Evolutionary conservation across 208 protist genomes (phyloP), one percentile per base, ranked within the genome.

Genomic region (Leishmania lainsoni): DNA sequence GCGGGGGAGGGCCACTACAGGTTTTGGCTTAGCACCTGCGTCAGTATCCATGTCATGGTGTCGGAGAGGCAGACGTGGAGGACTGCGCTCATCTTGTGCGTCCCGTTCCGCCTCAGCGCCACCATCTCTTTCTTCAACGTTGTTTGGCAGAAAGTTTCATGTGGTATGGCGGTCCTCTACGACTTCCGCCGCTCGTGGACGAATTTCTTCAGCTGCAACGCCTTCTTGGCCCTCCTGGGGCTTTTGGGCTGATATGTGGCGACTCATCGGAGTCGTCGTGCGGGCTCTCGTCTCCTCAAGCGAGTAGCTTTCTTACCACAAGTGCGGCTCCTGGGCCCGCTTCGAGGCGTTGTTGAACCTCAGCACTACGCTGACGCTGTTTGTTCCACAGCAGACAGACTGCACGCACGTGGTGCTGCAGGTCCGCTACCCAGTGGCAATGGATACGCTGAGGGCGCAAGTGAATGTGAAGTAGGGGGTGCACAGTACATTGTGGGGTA

Each of bases 21-120:
- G 82, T 96, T 92, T 75, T 96, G 93, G 91, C 91, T 91, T 22
- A 95, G 90, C 63, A 96, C 94, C 73, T 94, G 91, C 79, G 84
- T 89, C 26, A 86, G 87, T 0, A 92, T 92, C 17, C 91, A 91
- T 17, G 93, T 94, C 76, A 87, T 92, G 77, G 82, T 88, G 61
- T 91, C 93, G 5, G 91, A 96, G 84, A 85, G 93, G 63, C 91
- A 95, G 76, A 89, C 91, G 5, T 95, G 93, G 91, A 89, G 90
- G 16, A 26, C 76, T 2, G 73, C 89, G 16, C 94, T 95, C 72
- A 79, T 93, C 5, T 70, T 96, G 32, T 91, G 87, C 79, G 58
- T 78, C 9, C 86, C 87, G 0, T 95, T 96, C 72, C 87, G 93
- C 54, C 29, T 95, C 12, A 86, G 81, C 26, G 73, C 90, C 12